Conservation (phyloP, 2,329 filamentous ascomycete genomes). For the Clonostachys chloroleuca region DNA sequence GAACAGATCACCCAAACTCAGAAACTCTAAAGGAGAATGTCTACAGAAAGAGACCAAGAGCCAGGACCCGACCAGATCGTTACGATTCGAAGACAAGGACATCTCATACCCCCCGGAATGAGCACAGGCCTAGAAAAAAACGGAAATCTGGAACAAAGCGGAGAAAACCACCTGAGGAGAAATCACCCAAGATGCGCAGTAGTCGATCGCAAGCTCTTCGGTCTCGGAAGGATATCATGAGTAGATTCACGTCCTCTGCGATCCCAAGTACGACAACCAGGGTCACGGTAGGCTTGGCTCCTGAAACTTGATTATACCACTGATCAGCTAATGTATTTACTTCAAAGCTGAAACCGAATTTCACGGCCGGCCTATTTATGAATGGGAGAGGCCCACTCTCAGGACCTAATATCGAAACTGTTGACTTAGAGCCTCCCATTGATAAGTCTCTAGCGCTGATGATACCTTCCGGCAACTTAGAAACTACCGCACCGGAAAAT, state of each 20-base stretch:
- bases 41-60: neutral
- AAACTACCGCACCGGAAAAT: too few species aligned
- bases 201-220: constrained; percentile 8
- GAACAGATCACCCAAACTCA: too few species aligned
- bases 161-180: neutral
- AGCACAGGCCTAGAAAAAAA: neutral
- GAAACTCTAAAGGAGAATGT: too few species aligned
- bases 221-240: constrained; percentile 42
- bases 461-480: too few species aligned
- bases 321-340: too few species aligned
- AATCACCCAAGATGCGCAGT: neutral
- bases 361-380: constrained; percentile 23
- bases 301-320: too few species aligned
- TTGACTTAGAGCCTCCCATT: too few species aligned
- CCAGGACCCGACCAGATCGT: neutral
- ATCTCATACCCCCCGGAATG: neutral
- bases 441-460: too few species aligned
- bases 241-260: constrained; percentile 50
- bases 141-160: too few species aligned
- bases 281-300: constrained; percentile 18
- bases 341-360: constrained; percentile 21
- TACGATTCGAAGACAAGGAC: neutral
- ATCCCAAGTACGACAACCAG: constrained; percentile 29
- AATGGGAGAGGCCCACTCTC: constrained; percentile 15
- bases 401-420: neutral